phyloP scores from a whole-genome alignment of 1,284 basidiomycete species.

The Ceratobasidium sp. region DNA sequence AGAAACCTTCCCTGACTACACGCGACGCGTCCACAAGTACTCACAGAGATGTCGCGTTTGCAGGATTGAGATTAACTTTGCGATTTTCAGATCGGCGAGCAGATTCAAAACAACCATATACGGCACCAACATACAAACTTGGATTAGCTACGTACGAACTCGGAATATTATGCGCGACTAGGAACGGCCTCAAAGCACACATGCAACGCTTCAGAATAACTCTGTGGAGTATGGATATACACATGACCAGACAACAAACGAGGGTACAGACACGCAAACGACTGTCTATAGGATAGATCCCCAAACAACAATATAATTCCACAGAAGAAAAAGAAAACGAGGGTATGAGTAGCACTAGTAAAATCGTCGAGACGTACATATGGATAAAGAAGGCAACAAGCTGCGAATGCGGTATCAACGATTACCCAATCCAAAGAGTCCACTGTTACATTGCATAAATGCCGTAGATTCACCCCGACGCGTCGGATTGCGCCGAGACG shows the following conservation, averaged over 20 bases:
- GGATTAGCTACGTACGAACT: too few species aligned
- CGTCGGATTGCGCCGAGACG: conserved; percentile 15
- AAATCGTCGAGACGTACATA: conserved; percentile 23
- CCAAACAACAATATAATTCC: not conserved
- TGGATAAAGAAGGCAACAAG: conserved; percentile 1
- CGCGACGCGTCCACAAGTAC: conserved; percentile 29
- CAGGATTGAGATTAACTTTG: not conserved
- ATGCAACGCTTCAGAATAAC: too few species aligned
- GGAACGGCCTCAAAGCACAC: too few species aligned
- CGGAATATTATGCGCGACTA: too few species aligned
- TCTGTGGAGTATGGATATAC: too few species aligned
- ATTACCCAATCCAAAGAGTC: conserved; percentile 1
- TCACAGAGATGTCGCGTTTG: conserved; percentile 27
- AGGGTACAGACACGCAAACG: not conserved
- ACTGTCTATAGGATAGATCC: not conserved
- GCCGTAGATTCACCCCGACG: conserved; percentile 9
- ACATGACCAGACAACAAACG: too few species aligned
- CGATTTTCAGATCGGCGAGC: not conserved
- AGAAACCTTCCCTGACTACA: not conserved
- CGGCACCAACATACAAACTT: too few species aligned
- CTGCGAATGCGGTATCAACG: conserved; percentile 1
- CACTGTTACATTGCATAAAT: not conserved
- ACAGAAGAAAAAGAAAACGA: not conserved
- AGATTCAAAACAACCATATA: too few species aligned
- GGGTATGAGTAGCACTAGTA: conserved; percentile 11